A percentile compares a stretch with the other conserved stretches of the same genome.
Conservation (phyloP, 106 monocot genomes). For the Posidonia australis region DNA sequence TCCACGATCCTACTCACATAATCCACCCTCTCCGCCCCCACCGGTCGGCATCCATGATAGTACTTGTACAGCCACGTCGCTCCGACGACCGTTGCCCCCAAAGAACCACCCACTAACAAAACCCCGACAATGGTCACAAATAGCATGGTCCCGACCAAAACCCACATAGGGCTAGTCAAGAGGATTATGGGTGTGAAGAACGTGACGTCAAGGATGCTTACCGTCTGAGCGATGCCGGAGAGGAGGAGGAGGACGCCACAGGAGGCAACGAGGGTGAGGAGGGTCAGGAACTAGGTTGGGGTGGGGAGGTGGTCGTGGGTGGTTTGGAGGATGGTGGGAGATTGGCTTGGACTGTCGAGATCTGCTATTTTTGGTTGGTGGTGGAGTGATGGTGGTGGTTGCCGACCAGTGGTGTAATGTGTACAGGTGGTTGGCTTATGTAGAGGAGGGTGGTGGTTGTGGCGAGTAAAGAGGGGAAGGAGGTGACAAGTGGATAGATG, state of each 20-base stretch:
- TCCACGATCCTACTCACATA: slow-evolving; percentile 55
- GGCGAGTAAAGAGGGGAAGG: too few species aligned
- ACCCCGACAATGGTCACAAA: slow-evolving; percentile 26
- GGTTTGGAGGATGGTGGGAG: slow-evolving; percentile 20
- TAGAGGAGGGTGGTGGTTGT: too few species aligned
- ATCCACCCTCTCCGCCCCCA: slow-evolving; percentile 44
- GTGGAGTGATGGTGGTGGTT: too few species aligned
- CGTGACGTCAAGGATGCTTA: slow-evolving; percentile 17
- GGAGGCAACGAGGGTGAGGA: slow-evolving; percentile 47
- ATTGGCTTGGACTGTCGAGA: too few species aligned
- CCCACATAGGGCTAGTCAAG: slow-evolving; percentile 56
- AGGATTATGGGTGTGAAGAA: slow-evolving; percentile 42
- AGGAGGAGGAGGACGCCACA: slow-evolving; percentile 50
- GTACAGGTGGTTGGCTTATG: too few species aligned
- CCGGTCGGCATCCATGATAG: slow-evolving; percentile 46
- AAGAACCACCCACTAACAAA: slow-evolving; percentile 5
- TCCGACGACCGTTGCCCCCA: slow-evolving; percentile 12
- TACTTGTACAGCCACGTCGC: slow-evolving; percentile 66
- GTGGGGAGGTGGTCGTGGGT: slow-evolving; percentile 38
- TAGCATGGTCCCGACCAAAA: slow-evolving; percentile 27
- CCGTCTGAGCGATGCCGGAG: slow-evolving; percentile 37
- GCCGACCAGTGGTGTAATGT: too few species aligned
- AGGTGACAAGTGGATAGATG: too few species aligned
- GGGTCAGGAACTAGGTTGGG: slow-evolving; percentile 44
- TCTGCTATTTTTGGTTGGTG: too few species aligned